Conservation (phyloP, 2,329 filamentous ascomycete species). For the Trichoderma afroharzianum region DNA sequence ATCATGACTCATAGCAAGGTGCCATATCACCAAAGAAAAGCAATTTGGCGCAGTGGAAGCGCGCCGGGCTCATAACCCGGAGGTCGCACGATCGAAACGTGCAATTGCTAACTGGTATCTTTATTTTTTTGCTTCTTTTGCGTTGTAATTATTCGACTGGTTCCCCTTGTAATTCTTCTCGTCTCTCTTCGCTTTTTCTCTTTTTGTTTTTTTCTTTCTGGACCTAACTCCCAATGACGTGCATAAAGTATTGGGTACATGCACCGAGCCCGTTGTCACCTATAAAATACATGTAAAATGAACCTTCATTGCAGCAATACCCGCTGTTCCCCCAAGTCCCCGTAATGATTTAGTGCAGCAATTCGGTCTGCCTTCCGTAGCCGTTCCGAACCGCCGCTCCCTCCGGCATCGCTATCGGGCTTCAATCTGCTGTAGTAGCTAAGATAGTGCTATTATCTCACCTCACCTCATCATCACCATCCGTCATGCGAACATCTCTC, state of each 20-base stretch:
- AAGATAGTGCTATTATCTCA: not conserved
- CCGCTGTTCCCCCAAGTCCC: not conserved
- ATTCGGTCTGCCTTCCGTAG: not conserved
- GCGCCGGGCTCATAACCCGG: constrained; percentile 30
- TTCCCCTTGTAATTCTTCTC: not conserved
- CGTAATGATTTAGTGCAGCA: not conserved
- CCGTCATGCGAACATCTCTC: constrained; percentile 8
- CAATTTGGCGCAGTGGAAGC: constrained; percentile 32
- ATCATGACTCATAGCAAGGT: constrained; percentile 1
- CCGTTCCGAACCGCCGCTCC: constrained; percentile 12
- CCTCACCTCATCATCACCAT: not conserved
- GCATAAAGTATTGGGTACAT: not conserved
- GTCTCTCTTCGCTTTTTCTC: not conserved
- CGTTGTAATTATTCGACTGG: not conserved
- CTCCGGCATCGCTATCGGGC: constrained; percentile 15
- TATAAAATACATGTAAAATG: not conserved
- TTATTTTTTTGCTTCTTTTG: constrained; percentile 12
- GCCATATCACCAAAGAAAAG: constrained; percentile 19
- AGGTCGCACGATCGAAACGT: constrained; percentile 31
- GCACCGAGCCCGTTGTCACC: accelerated
- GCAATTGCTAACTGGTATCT: constrained; percentile 27
- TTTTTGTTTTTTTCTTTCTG: not conserved
- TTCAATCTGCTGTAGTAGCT: not conserved
- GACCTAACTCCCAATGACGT: not conserved
- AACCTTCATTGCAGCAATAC: not conserved